These are phyloP conservation scores for Sindora glabra DNA, from an alignment of 306 rosid species.

Conservation along the genomic window DNA sequence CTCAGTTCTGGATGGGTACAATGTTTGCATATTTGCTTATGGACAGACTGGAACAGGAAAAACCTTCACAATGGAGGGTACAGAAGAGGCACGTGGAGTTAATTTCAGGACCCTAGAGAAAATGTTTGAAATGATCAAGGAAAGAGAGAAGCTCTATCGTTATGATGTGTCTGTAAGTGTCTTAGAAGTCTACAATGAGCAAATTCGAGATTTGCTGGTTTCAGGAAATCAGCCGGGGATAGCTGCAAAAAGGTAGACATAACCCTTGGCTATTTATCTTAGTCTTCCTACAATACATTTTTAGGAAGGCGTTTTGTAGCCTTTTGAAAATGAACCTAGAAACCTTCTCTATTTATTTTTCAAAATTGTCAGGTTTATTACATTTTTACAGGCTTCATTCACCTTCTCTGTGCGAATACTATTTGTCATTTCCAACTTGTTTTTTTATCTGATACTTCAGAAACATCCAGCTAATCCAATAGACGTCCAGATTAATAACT, in stretches of 20 bases:
- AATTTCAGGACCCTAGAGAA: constrained; percentile 89
- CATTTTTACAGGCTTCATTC: not conserved
- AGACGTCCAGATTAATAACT: constrained; percentile 1
- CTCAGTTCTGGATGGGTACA: constrained; percentile 90
- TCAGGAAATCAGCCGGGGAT: constrained; percentile 64
- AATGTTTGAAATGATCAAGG: constrained; percentile 57
- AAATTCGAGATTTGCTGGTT: constrained; percentile 79
- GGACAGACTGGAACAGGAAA: constrained; percentile 98
- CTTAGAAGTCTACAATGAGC: constrained; percentile 96
- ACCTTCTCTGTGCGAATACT: too few relatives aligned
- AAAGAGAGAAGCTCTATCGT: constrained; percentile 43
- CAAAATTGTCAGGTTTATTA: not conserved
- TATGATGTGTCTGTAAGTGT: constrained; percentile 82
- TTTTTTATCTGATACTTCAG: not conserved
- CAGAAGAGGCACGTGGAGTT: constrained; percentile 83
- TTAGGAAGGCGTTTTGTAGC: too few relatives aligned
- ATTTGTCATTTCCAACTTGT: not conserved
- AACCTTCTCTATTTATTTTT: too few relatives aligned
- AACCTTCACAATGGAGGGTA: constrained; percentile 97
- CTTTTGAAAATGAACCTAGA: too few relatives aligned
- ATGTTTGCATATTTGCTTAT: constrained; percentile 90
- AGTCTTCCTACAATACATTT: too few relatives aligned
- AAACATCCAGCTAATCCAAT: not conserved
- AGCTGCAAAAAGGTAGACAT: constrained; percentile 55
- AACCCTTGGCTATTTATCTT: not conserved